Conservation (phyloP, 2,329 filamentous ascomycete species). For the Fusarium verticillioides region DNA sequence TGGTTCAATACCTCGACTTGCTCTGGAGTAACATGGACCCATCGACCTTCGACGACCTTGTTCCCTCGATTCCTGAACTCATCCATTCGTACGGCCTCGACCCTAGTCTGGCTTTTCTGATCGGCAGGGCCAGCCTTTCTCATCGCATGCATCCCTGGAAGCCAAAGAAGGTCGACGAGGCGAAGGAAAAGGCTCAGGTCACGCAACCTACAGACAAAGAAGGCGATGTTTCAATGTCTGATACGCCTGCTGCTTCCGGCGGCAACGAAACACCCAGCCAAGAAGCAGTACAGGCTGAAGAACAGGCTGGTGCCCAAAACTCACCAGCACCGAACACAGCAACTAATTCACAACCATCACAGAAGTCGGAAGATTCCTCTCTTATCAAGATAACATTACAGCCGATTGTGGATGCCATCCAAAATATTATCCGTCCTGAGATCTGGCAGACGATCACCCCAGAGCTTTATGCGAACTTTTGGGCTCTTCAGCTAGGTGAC, state of each 20-base stretch:
- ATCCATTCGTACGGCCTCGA: constrained; percentile 84
- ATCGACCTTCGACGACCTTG: constrained; percentile 79
- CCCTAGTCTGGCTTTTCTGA: constrained; percentile 84
- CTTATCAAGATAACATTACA: constrained; percentile 62
- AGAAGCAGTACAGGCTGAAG: constrained; percentile 43
- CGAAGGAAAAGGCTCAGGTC: constrained; percentile 44
- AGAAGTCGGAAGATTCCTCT: constrained; percentile 51
- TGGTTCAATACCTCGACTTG: constrained; percentile 90
- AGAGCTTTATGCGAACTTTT: constrained; percentile 90
- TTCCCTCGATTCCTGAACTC: constrained; percentile 79
- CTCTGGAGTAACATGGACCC: constrained; percentile 81
- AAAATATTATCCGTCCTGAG: constrained; percentile 67
- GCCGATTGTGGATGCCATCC: constrained; percentile 77
- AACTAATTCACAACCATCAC: constrained; percentile 41
- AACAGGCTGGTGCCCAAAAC: constrained; percentile 47
- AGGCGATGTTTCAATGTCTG: constrained; percentile 66
- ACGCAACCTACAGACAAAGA: constrained; percentile 59
- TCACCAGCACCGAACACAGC: constrained; percentile 16
- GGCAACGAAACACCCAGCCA: constrained; percentile 42
- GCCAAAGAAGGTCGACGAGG: constrained; percentile 47
- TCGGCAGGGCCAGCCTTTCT: constrained; percentile 80
- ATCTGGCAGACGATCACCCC: constrained; percentile 78
- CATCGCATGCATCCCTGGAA: constrained; percentile 66
- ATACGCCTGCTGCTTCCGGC: constrained; percentile 47
- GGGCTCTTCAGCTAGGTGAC: constrained; percentile 87